These are phyloP conservation scores for Sorghum bicolor DNA, from an alignment of 176 grass and related monocot species.

Conservation along the genomic window Sorghum_bicolor_NCBIv3 NC_012875.2:42807001-42807500, in stretches of 20 bases:
- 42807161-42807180: too few species aligned
- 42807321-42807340: background rate
- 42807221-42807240: background rate
- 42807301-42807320: background rate
- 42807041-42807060: background rate
- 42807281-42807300: conserved; percentile 2
- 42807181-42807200: background rate
- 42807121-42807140: too few species aligned
- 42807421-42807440: conserved; percentile 39
- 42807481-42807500: too few species aligned
- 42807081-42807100: background rate
- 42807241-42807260: background rate
- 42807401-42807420: conserved; percentile 30
- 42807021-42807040: background rate
- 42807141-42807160: background rate
- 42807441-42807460: conserved; percentile 41
- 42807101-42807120: accelerated
- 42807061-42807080: background rate
- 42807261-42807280: background rate
- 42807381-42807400: conserved; percentile 9
- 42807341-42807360: too few species aligned
- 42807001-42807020: background rate
- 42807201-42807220: background rate
- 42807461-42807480: background rate
- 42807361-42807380: background rate